Percentiles rank a stretch among this genome's conserved stretches.
Evolutionary conservation across 257 asterid genomes (phyloP).

Genomic region (Petunia axillaris): DNA sequence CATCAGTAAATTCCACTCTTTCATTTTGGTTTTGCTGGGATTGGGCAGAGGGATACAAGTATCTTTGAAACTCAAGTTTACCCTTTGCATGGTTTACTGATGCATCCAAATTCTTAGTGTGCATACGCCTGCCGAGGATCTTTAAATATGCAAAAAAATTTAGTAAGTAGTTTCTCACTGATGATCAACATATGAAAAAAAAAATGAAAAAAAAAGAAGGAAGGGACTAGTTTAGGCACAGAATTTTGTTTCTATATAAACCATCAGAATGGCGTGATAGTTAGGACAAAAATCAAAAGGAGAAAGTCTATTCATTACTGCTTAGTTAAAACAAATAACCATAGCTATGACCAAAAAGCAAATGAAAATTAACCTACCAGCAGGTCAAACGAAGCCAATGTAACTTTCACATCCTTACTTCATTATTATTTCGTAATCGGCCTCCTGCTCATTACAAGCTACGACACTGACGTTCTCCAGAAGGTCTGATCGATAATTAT

Average conservation of each 20-base stretch:
- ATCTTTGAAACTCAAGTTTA: conserved; percentile 13
- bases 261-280: background rate
- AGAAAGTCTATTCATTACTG: background rate
- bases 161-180: background rate
- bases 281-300: no score
- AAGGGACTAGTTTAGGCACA: background rate
- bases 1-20: conserved; percentile 1
- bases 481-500: no score
- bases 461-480: background rate
- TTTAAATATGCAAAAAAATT: background rate
- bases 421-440: background rate
- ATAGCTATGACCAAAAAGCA: background rate
- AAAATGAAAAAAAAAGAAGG: background rate
- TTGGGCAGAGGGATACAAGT: background rate
- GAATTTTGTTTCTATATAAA: background rate
- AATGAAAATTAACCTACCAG: background rate
- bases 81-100: conserved; percentile 5
- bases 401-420: background rate
- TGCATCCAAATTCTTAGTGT: background rate
- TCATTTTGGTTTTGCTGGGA: background rate
- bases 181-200: background rate
- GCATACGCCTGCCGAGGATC: conserved; percentile 4
- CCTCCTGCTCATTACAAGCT: background rate
- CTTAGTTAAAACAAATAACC: background rate
- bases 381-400: background rate